Evolutionary conservation across 225 moss, liverwort and hornwort genomes (phyloP).

Genomic region (Anthoceros angustus): DNA sequence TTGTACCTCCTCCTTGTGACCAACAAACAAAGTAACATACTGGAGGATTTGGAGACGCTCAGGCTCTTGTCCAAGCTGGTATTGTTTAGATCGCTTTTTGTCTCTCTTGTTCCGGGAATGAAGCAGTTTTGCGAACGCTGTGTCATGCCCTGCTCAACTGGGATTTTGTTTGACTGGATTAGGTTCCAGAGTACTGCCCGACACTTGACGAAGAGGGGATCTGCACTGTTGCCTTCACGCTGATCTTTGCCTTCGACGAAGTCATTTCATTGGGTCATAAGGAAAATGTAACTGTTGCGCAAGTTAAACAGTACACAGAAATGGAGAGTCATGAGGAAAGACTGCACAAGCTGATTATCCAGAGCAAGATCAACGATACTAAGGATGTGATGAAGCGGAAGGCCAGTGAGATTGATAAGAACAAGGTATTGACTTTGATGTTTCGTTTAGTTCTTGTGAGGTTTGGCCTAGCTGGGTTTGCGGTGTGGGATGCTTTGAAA

Average conservation of each 20-base stretch:
- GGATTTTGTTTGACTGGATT: slow-evolving; percentile 9
- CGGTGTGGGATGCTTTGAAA: neutral
- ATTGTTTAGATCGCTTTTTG: slow-evolving; percentile 18
- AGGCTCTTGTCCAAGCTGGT: slow-evolving; percentile 89
- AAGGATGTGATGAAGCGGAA: slow-evolving; percentile 95
- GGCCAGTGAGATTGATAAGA: slow-evolving; percentile 93
- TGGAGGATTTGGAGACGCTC: slow-evolving; percentile 92
- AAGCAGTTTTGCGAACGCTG: too few species aligned
- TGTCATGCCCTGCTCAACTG: too few species aligned
- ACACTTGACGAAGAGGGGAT: slow-evolving; percentile 83
- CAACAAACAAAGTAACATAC: slow-evolving; percentile 95
- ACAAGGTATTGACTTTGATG: slow-evolving; percentile 36
- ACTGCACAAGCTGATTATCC: slow-evolving; percentile 85
- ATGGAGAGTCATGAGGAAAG: slow-evolving; percentile 98
- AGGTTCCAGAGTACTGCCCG: slow-evolving; percentile 93
- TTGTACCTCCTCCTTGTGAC: slow-evolving; percentile 90
- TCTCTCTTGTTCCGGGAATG: neutral
- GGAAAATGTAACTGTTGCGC: slow-evolving; percentile 81
- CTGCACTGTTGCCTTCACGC: slow-evolving; percentile 87
- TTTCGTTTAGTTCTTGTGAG: neutral
- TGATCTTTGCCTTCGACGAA: slow-evolving; percentile 91
- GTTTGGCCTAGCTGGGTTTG: neutral
- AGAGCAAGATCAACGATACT: slow-evolving; percentile 90
- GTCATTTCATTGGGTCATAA: slow-evolving; percentile 89
- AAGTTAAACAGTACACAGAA: slow-evolving; percentile 95